phyloP scores from a whole-genome alignment of 257 asterid species.

The Nicotiana otophora region DNA sequence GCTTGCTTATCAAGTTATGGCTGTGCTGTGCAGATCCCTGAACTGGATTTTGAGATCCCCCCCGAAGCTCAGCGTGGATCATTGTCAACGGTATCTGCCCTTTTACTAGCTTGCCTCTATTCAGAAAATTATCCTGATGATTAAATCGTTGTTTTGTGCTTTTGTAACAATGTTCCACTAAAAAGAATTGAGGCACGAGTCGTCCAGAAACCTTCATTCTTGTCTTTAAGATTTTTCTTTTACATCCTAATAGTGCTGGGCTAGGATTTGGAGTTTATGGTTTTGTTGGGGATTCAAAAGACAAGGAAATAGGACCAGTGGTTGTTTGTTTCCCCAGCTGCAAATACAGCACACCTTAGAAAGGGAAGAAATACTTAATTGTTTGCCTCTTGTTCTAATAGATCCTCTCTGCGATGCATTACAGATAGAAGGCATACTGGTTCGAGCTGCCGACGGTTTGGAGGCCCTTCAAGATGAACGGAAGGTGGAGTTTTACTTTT shows the following conservation, averaged over 20 bases:
- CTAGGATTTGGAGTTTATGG: not conserved
- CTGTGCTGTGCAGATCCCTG: constrained; percentile 65
- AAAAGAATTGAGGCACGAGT: not conserved
- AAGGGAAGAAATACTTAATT: not conserved
- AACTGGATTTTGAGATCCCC: constrained; percentile 90
- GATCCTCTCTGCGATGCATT: constrained; percentile 2
- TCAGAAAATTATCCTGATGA: not conserved
- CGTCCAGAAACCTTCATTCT: not conserved
- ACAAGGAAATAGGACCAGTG: not conserved
- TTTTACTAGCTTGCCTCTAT: not conserved
- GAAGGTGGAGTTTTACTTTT: constrained; percentile 42
- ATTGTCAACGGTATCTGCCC: constrained; percentile 64
- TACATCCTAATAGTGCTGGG: not conserved
- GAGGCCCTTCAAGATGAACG: constrained; percentile 93
- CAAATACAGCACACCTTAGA: not conserved
- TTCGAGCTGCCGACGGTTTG: constrained; percentile 71
- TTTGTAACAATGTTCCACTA: not conserved
- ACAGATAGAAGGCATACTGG: constrained; percentile 84
- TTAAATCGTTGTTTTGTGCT: not conserved
- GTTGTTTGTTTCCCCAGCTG: not conserved
- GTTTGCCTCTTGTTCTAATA: not conserved
- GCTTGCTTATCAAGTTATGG: not conserved
- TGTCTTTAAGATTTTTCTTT: not conserved
- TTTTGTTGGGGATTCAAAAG: not conserved
- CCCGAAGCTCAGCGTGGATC: constrained; percentile 98